These are phyloP conservation scores for Cinnamomum chago DNA, from an alignment of 164 flowering plant species.

Conservation along the genomic window DNA sequence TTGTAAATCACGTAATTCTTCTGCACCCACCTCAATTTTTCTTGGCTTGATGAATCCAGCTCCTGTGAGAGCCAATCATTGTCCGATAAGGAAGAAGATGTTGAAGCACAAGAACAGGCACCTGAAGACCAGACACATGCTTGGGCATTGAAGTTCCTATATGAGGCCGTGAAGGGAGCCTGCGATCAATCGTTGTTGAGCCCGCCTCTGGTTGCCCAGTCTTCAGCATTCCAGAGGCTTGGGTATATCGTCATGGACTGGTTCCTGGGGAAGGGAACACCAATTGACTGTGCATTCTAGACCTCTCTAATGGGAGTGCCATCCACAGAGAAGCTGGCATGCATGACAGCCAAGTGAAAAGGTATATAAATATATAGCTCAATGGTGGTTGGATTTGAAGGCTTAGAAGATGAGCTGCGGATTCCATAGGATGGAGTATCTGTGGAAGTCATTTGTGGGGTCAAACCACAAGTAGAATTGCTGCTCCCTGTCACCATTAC, in stretches of 20 bases:
- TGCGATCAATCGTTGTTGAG: neutral
- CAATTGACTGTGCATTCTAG: constrained; percentile 26
- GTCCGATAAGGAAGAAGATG: neutral
- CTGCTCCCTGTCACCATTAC: constrained; percentile 10
- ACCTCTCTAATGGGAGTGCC: constrained; percentile 35
- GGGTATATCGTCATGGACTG: constrained; percentile 43
- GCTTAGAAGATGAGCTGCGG: constrained; percentile 3
- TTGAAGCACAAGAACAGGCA: neutral
- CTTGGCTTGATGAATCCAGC: neutral
- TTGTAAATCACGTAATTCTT: neutral
- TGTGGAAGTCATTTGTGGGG: constrained; percentile 4
- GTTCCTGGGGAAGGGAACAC: constrained; percentile 34
- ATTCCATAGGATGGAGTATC: constrained; percentile 10
- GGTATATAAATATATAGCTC: neutral
- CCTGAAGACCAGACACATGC: neutral
- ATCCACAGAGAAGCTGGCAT: constrained; percentile 35
- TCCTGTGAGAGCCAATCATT: neutral
- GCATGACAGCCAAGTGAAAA: neutral
- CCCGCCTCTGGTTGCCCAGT: neutral
- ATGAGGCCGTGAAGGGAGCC: neutral
- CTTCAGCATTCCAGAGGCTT: constrained; percentile 10
- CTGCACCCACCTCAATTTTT: neutral
- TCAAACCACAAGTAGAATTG: constrained; percentile 10
- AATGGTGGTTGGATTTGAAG: neutral
- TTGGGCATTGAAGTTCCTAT: neutral